Base-by-base conservation (phyloP, 768 basidiomycete species). In the Phallus indusiatus region DNA sequence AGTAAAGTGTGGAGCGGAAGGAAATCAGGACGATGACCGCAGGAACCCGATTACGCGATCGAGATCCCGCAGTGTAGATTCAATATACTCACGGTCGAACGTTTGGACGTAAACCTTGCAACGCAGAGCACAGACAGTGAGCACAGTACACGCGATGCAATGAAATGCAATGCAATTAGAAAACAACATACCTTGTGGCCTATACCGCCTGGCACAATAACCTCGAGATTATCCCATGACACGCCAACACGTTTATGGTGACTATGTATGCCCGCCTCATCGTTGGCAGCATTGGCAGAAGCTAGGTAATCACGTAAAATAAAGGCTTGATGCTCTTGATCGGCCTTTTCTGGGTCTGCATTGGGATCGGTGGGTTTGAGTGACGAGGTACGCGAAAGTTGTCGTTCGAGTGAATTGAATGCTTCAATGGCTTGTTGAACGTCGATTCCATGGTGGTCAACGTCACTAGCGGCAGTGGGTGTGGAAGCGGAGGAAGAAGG, bases 161-260 rank as follows among this genome's bases (percentile, higher is more conserved):
- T 22, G 11, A 33, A 35, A n/a, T n/a, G n/a, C n/a, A 47, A 42
- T 46, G 1, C 9, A 47, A 16, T 37, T 46, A 35, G 49, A 18
- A 47, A n/a, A 47, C 18, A n/a, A 28, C 34, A 18, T 51, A 80
- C 86, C 74, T 86, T 88, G 67, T 72, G 75, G 67, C 79, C 75
- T 11, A 71, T 65, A 12, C 78, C 80, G 18, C 84, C 86, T 3
- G 76, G 60, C 34, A 82, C 84, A 6, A 81, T 73, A 34, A 88
- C 87, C 60, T 81, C 73, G 0, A 90, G 72, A 63, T 84, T 75
- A 54, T 86, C 78, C 88, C 88, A 90, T 22, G 81, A 81, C 21
- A 90, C 82, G 34, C 86, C 86, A 8, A 89, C 85, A 60, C 85
- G 83, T 76, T 89, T 89, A 64, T 84, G 82, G 60, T 78, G 49